Evolutionary conservation across 768 basidiomycete species (phyloP), one percentile per base, ranked within the genome.

Genomic region (Boletus tomentosulus): DNA sequence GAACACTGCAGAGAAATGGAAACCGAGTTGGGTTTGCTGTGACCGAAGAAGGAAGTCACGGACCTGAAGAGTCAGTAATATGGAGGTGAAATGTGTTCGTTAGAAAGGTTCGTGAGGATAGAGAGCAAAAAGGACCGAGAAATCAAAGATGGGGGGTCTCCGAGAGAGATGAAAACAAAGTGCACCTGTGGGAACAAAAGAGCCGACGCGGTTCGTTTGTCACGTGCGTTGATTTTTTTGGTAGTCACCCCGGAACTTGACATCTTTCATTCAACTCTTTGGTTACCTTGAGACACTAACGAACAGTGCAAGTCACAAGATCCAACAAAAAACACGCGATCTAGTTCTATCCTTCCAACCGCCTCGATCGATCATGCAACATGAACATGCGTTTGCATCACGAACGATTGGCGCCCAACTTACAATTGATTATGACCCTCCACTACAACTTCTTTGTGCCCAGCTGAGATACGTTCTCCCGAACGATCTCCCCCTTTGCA

Each of bases 151-250:
- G 48, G 52, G 30, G 51, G 53, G 55, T 49, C 47, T 57, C 60
- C 49, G n/a, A 50, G 44, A 51, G 43, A 54, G 55, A 57, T 39
- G 39, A 16, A 12, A 48, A n/a, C 25, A 45, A 34, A 47, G 37
- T 22, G 6, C 47, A 28, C 34, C 24, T 58, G 57, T 64, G 65
- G 56, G 58, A 61, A 55, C 55, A 51, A 53, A 47, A 55, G 42
- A 41, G 43, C 47, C 25, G 55, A 62, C 67, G 63, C 66, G 67
- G 67, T 69, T 69, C 67, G 45, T 46, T 67, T 63, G 57, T 69
- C 67, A 69, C 67, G 67, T 71, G 67, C 27, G 56, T 68, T 68
- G 64, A 68, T 41, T 69, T 68, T 51, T 10, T 33, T 33, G 31
- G 31, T 33, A 33, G 12, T 33, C 12, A 19, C 12, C 12, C 11